phyloP scores from a whole-genome alignment of 1,284 basidiomycete species.

The Tilletia indica region DNA sequence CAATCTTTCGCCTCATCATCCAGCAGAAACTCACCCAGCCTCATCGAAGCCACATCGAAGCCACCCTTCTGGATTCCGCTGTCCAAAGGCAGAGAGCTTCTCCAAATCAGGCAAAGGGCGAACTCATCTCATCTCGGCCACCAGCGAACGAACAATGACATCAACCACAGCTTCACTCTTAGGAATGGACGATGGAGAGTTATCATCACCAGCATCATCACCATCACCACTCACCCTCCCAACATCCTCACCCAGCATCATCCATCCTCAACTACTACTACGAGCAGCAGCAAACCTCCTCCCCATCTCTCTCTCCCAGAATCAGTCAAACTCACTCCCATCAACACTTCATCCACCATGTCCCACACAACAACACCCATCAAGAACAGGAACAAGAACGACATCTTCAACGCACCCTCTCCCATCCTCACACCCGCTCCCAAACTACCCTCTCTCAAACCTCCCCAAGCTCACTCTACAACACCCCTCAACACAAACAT shows the following conservation, averaged over 20 bases:
- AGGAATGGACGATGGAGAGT: background rate
- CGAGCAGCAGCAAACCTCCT: background rate
- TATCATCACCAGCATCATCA: constrained; percentile 3
- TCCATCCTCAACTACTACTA: background rate
- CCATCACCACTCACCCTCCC: background rate
- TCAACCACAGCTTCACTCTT: background rate
- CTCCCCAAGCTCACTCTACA: constrained; percentile 20
- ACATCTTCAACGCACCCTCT: constrained; percentile 44
- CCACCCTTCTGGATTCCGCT: too few relatives aligned
- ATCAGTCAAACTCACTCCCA: background rate
- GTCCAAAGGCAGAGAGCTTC: too few relatives aligned
- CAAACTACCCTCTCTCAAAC: background rate
- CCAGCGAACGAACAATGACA: background rate
- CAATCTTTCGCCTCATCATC: too few relatives aligned
- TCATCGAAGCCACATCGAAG: too few relatives aligned
- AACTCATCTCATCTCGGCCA: background rate
- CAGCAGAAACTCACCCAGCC: too few relatives aligned
- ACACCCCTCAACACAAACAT: constrained; percentile 26
- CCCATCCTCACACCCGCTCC: constrained; percentile 21
- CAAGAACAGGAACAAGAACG: constrained; percentile 32
- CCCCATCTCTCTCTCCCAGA: background rate
- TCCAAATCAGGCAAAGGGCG: too few relatives aligned
- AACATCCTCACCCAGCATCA: background rate
- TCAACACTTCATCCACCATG: background rate
- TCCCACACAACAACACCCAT: background rate